A percentile compares a stretch with the other conserved stretches of the same genome.
Evolutionary conservation across 352 stramenopile species (phyloP).

Genomic region (Phytophthora europaea): DNA sequence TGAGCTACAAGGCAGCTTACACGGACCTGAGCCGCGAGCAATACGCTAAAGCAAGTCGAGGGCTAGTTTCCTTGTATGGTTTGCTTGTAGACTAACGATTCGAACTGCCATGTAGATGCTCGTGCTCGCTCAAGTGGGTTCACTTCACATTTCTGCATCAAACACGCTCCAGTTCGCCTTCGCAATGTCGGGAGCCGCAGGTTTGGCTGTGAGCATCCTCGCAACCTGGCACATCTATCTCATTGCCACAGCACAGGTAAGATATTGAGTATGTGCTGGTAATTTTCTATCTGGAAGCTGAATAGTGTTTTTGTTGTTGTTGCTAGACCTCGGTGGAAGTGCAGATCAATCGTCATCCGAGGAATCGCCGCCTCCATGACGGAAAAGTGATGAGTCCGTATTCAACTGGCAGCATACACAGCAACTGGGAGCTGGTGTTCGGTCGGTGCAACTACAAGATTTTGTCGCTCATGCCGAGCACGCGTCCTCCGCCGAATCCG

Average conservation of each 20-base stretch:
- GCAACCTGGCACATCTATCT: slow-evolving; percentile 78
- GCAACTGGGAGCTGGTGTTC: slow-evolving; percentile 87
- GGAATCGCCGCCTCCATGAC: slow-evolving; percentile 57
- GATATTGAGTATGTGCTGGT: not conserved
- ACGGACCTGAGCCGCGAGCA: slow-evolving; percentile 57
- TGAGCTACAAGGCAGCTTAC: slow-evolving; percentile 70
- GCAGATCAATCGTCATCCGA: slow-evolving; percentile 79
- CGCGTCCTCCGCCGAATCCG: slow-evolving; percentile 39
- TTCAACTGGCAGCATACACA: slow-evolving; percentile 63
- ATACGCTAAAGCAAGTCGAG: slow-evolving; percentile 61
- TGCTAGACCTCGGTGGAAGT: slow-evolving; percentile 82
- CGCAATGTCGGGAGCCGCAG: slow-evolving; percentile 67
- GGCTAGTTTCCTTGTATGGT: not conserved
- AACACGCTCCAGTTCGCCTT: slow-evolving; percentile 77
- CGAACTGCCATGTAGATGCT: slow-evolving; percentile 34
- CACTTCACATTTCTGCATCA: slow-evolving; percentile 25
- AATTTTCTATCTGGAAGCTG: not conserved
- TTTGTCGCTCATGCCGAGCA: slow-evolving; percentile 68
- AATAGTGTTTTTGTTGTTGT: slow-evolving; percentile 5
- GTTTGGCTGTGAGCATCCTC: slow-evolving; percentile 72
- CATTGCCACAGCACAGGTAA: slow-evolving; percentile 80
- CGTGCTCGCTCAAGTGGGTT: slow-evolving; percentile 28
- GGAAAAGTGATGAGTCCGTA: slow-evolving; percentile 74
- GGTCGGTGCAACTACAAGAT: slow-evolving; percentile 70
- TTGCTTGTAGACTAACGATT: not conserved